Evolutionary conservation across 2,329 filamentous ascomycete genomes (phyloP).

Genomic region (Sporothrix pallida): DNA sequence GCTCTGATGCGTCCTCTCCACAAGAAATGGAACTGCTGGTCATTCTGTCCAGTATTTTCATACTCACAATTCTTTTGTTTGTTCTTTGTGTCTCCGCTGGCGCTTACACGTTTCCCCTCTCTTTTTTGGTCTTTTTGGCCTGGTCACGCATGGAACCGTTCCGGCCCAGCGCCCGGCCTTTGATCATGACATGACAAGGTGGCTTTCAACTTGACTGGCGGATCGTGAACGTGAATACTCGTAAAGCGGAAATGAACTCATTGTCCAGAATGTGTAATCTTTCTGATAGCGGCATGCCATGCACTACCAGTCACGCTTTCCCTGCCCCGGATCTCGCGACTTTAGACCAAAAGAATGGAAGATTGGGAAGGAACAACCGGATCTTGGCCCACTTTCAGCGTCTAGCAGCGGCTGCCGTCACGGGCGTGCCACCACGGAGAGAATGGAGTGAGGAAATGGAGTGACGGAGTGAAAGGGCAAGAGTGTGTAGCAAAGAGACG

Average conservation of each 20-base stretch:
- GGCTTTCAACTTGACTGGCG: no score
- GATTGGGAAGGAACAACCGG: neutral
- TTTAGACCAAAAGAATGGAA: no score
- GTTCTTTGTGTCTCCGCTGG: slow-evolving; percentile 4
- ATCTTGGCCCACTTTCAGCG: neutral
- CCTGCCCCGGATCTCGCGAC: slow-evolving; percentile 18
- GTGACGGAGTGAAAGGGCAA: no score
- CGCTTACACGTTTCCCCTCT: slow-evolving; percentile 9
- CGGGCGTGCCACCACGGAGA: slow-evolving; percentile 3
- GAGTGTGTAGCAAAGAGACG: no score
- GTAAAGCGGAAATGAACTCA: neutral
- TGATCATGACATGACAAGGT: neutral
- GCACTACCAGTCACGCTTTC: neutral
- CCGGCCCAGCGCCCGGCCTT: neutral
- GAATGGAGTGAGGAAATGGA: neutral
- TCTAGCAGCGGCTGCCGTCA: neutral
- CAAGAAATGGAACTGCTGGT: neutral
- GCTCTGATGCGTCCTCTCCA: slow-evolving; percentile 18
- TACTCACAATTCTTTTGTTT: neutral
- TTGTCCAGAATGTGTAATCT: neutral
- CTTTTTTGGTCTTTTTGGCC: neutral
- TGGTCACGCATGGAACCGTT: neutral
- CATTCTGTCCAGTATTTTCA: neutral
- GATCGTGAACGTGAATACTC: neutral
- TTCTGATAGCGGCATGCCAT: neutral